A percentile compares a stretch with the other conserved stretches of the same genome.
phyloP scores from a whole-genome alignment of 108 stramenopile genomes.

The Fistulifera solaris region DNA sequence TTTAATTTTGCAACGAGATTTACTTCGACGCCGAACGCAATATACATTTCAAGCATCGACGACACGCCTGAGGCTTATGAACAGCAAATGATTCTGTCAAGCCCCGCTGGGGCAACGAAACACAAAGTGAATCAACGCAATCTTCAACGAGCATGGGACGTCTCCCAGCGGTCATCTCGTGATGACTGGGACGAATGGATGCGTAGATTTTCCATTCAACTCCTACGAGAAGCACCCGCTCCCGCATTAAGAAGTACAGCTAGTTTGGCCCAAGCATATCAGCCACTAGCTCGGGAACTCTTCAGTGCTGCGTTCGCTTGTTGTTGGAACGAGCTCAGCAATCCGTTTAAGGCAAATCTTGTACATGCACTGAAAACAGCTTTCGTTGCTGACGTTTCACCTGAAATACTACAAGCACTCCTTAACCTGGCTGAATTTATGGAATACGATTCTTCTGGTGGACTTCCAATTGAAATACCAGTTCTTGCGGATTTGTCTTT shows the following conservation, averaged over 20 bases:
- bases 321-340: conserved; percentile 87
- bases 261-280: conserved; percentile 88
- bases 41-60: no score
- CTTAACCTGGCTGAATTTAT: conserved; percentile 98
- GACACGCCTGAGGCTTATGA: no score
- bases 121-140: conserved; percentile 37
- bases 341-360: conserved; percentile 61
- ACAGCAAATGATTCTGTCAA: no score
- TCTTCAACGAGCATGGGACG: conserved; percentile 89
- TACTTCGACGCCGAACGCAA: no score
- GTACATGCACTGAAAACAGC: conserved; percentile 82
- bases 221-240: conserved; percentile 92
- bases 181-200: conserved; percentile 99
- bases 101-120: no score
- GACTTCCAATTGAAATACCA: conserved; percentile 90
- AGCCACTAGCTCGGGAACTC: conserved; percentile 88
- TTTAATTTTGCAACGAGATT: no score
- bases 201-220: conserved; percentile 81
- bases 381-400: conserved; percentile 78
- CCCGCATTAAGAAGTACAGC: conserved; percentile 89
- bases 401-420: conserved; percentile 88
- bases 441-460: conserved; percentile 87
- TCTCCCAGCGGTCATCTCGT: conserved; percentile 73
- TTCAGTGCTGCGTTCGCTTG: conserved; percentile 97
- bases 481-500: conserved; percentile 85